A percentile compares a stretch with the other conserved stretches of the same genome.
phyloP scores from a whole-genome alignment of 2,329 filamentous ascomycete species.

The Orbilia javanica region DNA sequence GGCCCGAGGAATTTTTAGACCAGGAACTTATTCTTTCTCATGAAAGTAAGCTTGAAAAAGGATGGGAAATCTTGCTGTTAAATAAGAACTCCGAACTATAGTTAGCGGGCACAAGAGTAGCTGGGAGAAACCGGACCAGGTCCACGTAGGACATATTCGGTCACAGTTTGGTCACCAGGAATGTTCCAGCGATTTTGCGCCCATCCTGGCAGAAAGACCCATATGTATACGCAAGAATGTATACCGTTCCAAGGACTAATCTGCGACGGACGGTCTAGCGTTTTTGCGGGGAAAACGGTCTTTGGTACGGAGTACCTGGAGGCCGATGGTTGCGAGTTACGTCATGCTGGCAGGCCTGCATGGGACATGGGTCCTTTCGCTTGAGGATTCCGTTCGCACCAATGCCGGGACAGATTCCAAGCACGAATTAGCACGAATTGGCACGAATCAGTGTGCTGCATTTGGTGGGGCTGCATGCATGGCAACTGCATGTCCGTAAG shows the following conservation, averaged over 20 bases:
- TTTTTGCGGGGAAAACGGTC: constrained; percentile 49
- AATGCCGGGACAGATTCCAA: constrained; percentile 37
- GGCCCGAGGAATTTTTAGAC: neutral
- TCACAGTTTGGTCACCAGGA: constrained; percentile 38
- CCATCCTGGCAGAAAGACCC: neutral
- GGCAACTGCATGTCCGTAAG: constrained; percentile 13
- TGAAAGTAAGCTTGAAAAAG: constrained; percentile 1
- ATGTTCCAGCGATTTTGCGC: constrained; percentile 20
- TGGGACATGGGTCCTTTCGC: constrained; percentile 8
- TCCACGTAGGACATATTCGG: constrained; percentile 17
- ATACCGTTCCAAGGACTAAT: constrained; percentile 25
- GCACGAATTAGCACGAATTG: constrained; percentile 33
- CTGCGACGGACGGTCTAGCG: constrained; percentile 27
- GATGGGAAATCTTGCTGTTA: constrained; percentile 22
- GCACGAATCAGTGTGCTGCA: constrained; percentile 15
- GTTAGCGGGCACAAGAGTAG: neutral
- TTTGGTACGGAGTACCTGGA: too few species aligned
- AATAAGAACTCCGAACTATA: too few species aligned
- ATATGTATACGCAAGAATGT: constrained; percentile 14
- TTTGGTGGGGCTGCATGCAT: constrained; percentile 26
- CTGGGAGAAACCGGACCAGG: neutral
- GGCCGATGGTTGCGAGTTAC: constrained; percentile 35
- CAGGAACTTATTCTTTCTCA: neutral
- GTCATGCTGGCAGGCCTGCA: constrained; percentile 40
- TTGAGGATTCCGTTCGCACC: constrained; percentile 33